A percentile compares a stretch with the other conserved stretches of the same genome.
Conservation (phyloP, 2,329 filamentous ascomycete genomes). For the Stagonosporopsis tanaceti region DNA sequence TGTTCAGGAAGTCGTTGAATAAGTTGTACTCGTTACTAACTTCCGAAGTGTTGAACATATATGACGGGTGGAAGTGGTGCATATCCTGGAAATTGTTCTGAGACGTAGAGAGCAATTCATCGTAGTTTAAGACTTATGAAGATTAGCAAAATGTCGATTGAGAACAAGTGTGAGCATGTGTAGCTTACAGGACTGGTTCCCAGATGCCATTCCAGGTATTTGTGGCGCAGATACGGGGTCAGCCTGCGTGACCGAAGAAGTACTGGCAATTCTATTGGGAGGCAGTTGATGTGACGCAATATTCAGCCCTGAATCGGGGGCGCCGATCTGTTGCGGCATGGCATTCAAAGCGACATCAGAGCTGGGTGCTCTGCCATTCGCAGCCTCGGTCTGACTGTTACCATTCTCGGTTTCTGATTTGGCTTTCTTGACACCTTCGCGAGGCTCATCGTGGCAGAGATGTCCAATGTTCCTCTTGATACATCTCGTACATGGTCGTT, state of each 20-base stretch:
- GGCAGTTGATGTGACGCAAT: conserved; percentile 47
- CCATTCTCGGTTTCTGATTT: conserved; percentile 63
- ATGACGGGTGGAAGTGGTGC: conserved; percentile 91
- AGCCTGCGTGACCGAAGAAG: conserved; percentile 75
- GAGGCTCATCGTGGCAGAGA: conserved; percentile 95
- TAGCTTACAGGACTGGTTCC: conserved; percentile 77
- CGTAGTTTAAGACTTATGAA: conserved; percentile 76
- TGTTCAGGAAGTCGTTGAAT: conserved; percentile 95
- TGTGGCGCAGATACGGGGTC: conserved; percentile 73
- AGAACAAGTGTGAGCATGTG: conserved; percentile 30
- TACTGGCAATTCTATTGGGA: conserved; percentile 46
- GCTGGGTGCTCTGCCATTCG: conserved; percentile 39
- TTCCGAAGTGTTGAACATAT: conserved; percentile 94
- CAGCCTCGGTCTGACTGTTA: conserved; percentile 41
- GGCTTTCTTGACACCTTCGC: conserved; percentile 80
- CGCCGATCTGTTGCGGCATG: conserved; percentile 40
- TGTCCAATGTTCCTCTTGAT: conserved; percentile 99
- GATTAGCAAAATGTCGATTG: conserved; percentile 38
- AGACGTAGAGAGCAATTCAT: conserved; percentile 76
- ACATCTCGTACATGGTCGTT: conserved; percentile 95
- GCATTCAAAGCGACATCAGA: conserved; percentile 40
- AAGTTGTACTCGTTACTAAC: conserved; percentile 97
- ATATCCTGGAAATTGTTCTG: conserved; percentile 92
- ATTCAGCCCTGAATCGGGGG: conserved; percentile 49
- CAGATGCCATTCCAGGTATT: conserved; percentile 67